Conservation (phyloP, 352 stramenopile genomes). For the Phytophthora kernoviae region DNA sequence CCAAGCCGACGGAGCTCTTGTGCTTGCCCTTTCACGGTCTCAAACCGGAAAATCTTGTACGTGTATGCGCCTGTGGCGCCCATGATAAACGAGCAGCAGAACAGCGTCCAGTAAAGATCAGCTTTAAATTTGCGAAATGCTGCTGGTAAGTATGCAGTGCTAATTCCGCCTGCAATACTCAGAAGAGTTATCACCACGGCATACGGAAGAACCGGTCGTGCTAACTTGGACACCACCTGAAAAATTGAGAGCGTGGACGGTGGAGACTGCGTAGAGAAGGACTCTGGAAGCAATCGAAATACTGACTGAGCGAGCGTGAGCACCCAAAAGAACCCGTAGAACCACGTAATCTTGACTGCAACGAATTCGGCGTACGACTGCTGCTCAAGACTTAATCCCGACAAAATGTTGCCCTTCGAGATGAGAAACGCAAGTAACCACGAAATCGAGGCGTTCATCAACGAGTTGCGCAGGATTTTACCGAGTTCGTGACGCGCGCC, state of each 20-base stretch:
- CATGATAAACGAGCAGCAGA: slow-evolving; percentile 32
- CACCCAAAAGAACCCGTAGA: slow-evolving; percentile 24
- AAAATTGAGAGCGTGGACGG: slow-evolving; percentile 1
- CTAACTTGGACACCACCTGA: slow-evolving; percentile 13
- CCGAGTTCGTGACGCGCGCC: slow-evolving; percentile 8
- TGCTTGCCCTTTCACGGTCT: slow-evolving; percentile 18
- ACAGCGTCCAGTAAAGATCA: slow-evolving; percentile 25
- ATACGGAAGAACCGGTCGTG: slow-evolving; percentile 17
- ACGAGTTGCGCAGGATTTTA: slow-evolving; percentile 29
- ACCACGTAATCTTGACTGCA: slow-evolving; percentile 25
- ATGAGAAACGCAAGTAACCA: slow-evolving; percentile 22
- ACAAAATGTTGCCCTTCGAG: slow-evolving; percentile 16
- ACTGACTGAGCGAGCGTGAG: slow-evolving; percentile 27
- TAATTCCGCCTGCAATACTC: slow-evolving; percentile 10
- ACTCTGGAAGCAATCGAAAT: slow-evolving; percentile 19
- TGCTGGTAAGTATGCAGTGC: slow-evolving; percentile 4
- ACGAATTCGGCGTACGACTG: slow-evolving; percentile 22
- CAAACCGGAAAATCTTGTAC: slow-evolving; percentile 17
- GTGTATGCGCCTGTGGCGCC: slow-evolving; percentile 24
- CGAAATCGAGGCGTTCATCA: slow-evolving; percentile 19
- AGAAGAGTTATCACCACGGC: slow-evolving; percentile 5
- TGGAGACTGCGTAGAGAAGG: slow-evolving; percentile 3
- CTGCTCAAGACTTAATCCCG: not conserved
- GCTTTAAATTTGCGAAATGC: slow-evolving; percentile 12
- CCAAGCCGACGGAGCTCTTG: not conserved